These are phyloP conservation scores for Arxiozyma heterogenica DNA, from an alignment of 1,139 yeast genomes.

Conservation along the genomic window DNA sequence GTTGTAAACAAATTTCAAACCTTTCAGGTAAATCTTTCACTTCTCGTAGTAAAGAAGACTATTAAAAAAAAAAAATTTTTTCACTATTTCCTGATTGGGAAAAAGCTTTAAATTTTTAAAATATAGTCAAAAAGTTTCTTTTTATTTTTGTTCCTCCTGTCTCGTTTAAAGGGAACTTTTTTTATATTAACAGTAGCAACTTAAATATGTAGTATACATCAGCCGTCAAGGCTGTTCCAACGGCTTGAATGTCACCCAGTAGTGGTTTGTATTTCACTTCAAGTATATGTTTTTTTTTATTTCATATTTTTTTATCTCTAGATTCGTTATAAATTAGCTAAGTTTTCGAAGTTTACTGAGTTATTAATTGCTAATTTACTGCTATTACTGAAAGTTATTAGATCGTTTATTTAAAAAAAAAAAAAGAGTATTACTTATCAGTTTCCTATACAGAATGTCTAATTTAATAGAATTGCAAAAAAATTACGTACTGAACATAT, in stretches of 20 bases:
- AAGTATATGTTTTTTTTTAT: no score
- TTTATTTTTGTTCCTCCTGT: neutral
- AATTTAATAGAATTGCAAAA: slow-evolving; percentile 27
- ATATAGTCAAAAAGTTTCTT: no score
- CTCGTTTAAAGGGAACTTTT: neutral
- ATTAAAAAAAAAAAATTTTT: no score
- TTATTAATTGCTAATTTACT: no score
- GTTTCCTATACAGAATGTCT: slow-evolving; percentile 18
- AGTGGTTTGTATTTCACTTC: neutral
- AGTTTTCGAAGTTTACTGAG: neutral
- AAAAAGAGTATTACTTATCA: neutral
- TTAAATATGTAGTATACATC: neutral
- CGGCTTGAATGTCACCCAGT: neutral
- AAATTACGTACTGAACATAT: slow-evolving; percentile 17
- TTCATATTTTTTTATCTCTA: no score
- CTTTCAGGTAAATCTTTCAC: neutral
- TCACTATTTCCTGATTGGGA: neutral
- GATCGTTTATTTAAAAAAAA: neutral
- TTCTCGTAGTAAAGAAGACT: neutral
- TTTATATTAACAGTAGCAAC: neutral
- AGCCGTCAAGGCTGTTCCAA: neutral
- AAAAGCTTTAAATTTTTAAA: neutral
- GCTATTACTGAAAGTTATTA: neutral
- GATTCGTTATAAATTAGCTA: no score
- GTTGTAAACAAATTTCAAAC: neutral